These are phyloP conservation scores for Lecanicillium sp. DNA, from an alignment of 2,329 filamentous ascomycete species.

Conservation along the genomic window DNA sequence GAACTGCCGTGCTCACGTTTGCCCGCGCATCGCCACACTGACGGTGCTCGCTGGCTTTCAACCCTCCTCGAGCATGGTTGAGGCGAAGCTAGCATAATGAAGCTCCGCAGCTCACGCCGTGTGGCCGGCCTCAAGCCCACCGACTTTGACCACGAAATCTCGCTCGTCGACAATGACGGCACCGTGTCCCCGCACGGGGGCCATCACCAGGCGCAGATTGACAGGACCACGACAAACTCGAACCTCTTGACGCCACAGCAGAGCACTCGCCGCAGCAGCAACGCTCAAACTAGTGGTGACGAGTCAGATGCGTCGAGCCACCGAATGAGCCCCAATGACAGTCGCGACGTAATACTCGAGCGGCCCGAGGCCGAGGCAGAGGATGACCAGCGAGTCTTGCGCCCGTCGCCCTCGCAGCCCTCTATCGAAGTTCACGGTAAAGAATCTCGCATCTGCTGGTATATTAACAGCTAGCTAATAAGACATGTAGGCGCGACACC, in stretches of 20 bases:
- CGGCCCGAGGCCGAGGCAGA: conserved; percentile 3
- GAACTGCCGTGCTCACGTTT: not conserved
- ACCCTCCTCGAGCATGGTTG: not conserved
- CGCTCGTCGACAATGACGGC: conserved; percentile 53
- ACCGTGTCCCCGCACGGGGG: conserved; percentile 11
- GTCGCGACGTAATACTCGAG: conserved; percentile 7
- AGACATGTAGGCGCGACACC: conserved; percentile 12
- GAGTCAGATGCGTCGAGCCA: conserved; percentile 1
- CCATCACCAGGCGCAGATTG: conserved; percentile 10
- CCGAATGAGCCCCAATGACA: conserved; percentile 4
- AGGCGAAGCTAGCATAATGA: conserved; percentile 16
- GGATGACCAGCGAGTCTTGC: conserved; percentile 12
- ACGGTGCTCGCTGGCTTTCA: not conserved
- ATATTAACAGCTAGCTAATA: conserved; percentile 26
- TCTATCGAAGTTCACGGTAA: conserved; percentile 30
- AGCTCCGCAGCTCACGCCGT: conserved; percentile 47
- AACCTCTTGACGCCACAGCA: conserved; percentile 13
- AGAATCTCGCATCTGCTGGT: not conserved
- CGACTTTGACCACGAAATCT: conserved; percentile 67
- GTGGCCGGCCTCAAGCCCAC: conserved; percentile 48
- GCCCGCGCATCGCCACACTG: not conserved
- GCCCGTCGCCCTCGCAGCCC: conserved; percentile 22
- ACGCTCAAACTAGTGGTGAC: conserved; percentile 3
- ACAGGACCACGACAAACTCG: conserved; percentile 12
- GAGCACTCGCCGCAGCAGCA: conserved; percentile 7